Percentiles rank a stretch among this genome's conserved stretches.
Evolutionary conservation across 1,284 basidiomycete species (phyloP).

Genomic region (Ceratobasidium sp.): DNA sequence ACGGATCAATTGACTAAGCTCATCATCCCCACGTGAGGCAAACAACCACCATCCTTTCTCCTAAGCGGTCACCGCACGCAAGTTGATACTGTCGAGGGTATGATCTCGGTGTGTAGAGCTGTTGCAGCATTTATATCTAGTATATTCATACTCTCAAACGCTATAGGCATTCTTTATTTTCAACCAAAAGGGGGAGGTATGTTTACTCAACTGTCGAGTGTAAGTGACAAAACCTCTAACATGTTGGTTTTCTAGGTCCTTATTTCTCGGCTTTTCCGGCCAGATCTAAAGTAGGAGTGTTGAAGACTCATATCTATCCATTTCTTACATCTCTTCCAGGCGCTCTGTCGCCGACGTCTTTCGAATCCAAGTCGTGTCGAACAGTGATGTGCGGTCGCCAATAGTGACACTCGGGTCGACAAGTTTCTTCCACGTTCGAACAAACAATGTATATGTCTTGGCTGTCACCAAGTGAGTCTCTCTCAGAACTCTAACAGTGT

Average conservation of each 20-base stretch:
- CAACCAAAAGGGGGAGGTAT: constrained; percentile 96
- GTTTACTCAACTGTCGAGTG: constrained; percentile 48
- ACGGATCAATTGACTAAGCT: constrained; percentile 6
- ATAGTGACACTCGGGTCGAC: constrained; percentile 98
- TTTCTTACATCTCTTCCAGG: constrained; percentile 58
- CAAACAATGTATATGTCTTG: constrained; percentile 95
- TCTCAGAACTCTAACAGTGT: neutral
- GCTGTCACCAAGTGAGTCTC: constrained; percentile 88
- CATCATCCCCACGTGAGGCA: constrained; percentile 21
- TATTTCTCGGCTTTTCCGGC: constrained; percentile 90
- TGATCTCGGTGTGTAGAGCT: constrained; percentile 30
- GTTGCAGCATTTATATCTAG: neutral
- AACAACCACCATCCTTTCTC: constrained; percentile 1
- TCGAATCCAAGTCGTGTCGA: constrained; percentile 97
- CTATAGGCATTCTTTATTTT: constrained; percentile 94
- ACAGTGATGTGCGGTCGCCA: constrained; percentile 94
- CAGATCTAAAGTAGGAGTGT: constrained; percentile 86
- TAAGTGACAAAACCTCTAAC: neutral
- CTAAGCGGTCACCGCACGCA: constrained; percentile 1
- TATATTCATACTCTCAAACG: neutral
- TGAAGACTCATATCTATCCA: constrained; percentile 3
- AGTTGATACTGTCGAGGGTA: neutral
- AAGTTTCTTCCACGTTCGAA: constrained; percentile 95
- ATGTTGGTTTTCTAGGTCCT: constrained; percentile 79
- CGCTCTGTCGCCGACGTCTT: constrained; percentile 98